These are phyloP conservation scores for Paxillus rubicundulus DNA, from an alignment of 768 basidiomycete species.

Conservation along the genomic window DNA sequence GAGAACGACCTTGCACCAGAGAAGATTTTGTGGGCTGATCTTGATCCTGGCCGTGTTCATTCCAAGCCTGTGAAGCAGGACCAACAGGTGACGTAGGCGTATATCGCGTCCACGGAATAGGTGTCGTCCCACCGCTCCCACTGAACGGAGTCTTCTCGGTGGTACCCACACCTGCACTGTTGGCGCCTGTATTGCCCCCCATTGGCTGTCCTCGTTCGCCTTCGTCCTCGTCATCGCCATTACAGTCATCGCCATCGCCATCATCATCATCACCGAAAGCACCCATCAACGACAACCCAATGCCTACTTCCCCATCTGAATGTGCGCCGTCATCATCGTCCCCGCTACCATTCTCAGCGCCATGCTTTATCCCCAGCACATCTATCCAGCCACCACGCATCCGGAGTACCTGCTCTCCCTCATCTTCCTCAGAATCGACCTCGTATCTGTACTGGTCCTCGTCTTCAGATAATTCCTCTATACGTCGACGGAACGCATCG, in stretches of 20 bases:
- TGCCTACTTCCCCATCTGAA: slow-evolving; percentile 64
- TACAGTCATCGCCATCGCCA: slow-evolving; percentile 16
- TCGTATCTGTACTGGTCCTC: slow-evolving; percentile 3
- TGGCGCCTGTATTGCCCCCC: neutral
- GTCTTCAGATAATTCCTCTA: slow-evolving; percentile 8
- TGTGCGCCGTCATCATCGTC: slow-evolving; percentile 24
- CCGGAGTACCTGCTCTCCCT: slow-evolving; percentile 4
- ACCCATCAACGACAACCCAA: slow-evolving; percentile 66
- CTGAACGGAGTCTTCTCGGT: slow-evolving; percentile 3
- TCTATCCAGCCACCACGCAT: neutral
- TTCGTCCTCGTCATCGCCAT: neutral
- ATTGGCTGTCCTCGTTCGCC: slow-evolving; percentile 5
- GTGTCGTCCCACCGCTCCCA: slow-evolving; percentile 2
- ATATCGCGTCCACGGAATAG: slow-evolving; percentile 31
- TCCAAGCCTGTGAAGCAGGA: neutral
- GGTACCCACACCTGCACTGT: neutral
- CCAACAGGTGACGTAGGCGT: slow-evolving; percentile 23
- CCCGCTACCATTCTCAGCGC: neutral
- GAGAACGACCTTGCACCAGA: neutral
- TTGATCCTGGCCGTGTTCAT: neutral
- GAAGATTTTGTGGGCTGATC: neutral
- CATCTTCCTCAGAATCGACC: slow-evolving; percentile 7
- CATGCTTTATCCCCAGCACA: neutral
- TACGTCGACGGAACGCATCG: slow-evolving; percentile 22
- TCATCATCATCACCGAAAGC: slow-evolving; percentile 39